Evolutionary conservation across 148 eudicot species (phyloP).

Genomic region (Chenopodium berlandieri): DNA sequence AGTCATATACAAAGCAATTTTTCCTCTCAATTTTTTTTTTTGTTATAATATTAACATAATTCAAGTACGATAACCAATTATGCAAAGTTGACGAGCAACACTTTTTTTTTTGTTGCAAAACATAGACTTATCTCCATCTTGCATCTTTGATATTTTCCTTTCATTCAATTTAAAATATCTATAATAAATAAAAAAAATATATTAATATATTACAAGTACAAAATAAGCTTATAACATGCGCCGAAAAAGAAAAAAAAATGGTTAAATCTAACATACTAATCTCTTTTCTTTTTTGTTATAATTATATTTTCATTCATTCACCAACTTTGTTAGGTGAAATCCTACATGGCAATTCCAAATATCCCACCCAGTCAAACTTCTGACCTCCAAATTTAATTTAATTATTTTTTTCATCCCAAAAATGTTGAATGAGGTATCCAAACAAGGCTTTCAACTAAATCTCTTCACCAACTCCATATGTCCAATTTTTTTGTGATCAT

Average conservation of each 20-base stretch:
- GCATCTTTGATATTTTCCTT: too few relatives aligned
- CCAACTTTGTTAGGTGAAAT: slow-evolving; percentile 37
- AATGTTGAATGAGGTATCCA: neutral
- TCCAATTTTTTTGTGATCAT: neutral
- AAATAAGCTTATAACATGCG: neutral
- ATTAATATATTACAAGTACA: neutral
- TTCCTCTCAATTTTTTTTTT: too few relatives aligned
- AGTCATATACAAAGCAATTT: too few relatives aligned
- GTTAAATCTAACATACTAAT: neutral
- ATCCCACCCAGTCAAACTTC: slow-evolving; percentile 22
- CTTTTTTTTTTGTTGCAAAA: too few relatives aligned
- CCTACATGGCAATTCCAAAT: slow-evolving; percentile 26
- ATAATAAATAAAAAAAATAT: too few relatives aligned
- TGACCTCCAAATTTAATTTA: slow-evolving; percentile 6
- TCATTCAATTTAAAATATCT: too few relatives aligned
- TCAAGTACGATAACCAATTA: too few relatives aligned
- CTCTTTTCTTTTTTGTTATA: neutral
- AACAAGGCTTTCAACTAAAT: slow-evolving; percentile 22
- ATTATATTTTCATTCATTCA: slow-evolving; percentile 2
- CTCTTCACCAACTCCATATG: slow-evolving; percentile 23
- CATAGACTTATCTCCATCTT: too few relatives aligned
- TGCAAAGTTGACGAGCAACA: too few relatives aligned
- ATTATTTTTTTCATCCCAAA: neutral
- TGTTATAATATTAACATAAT: too few relatives aligned
- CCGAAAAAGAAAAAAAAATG: neutral